Base-by-base conservation (phyloP, 208 protist species). In the Crithidia thermophila region DNA sequence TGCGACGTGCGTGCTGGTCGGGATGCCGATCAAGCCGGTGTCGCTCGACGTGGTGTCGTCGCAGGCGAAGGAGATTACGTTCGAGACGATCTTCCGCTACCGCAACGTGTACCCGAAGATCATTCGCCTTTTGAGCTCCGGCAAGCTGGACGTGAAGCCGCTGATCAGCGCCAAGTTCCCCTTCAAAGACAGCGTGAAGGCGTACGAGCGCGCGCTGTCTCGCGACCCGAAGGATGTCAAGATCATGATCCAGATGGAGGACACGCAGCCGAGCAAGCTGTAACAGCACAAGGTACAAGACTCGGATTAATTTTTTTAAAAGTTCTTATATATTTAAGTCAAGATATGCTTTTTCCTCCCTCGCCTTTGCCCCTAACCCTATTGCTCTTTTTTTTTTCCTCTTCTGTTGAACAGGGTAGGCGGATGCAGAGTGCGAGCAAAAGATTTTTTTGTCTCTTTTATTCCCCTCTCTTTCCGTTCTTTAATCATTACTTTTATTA, bases 11-110 rank as follows among this genome's bases (percentile, higher is more conserved):
- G 76, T 85, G 68, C 70, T 85, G 30, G 69, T 81, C 3, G 75
- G 76, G 25, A 85, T 85, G 80, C 72, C 80, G n/a, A 53, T 76
- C 13, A 71, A 70, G 63, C 67, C 69, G 1, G 72, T 77, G 28
- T 42, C 36, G 28, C 43, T 85, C 10, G 75, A 85, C 39, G 55
- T 85, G 2, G 70, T 82, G 25, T 66, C 67, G 25, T 60, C 68
- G 28, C 76, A 83, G 69, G 72, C 77, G 46, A 84, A 87, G 66
- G 77, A 84, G 69, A 83, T 83, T 34, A 83, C 76, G 33, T 80
- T 83, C 37, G 51, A 77, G 50, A 87, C 78, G n/a, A 72, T 76
- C 52, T 79, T 80, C 69, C 70, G 73, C 67, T 83, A 82, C 64
- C 72, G 72, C 45, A 79, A 79, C 73, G 62, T 79, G 63, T 83